phyloP scores from a whole-genome alignment of 371 early-diverging fungal genomes.

The Basidiobolus meristosporus region DNA sequence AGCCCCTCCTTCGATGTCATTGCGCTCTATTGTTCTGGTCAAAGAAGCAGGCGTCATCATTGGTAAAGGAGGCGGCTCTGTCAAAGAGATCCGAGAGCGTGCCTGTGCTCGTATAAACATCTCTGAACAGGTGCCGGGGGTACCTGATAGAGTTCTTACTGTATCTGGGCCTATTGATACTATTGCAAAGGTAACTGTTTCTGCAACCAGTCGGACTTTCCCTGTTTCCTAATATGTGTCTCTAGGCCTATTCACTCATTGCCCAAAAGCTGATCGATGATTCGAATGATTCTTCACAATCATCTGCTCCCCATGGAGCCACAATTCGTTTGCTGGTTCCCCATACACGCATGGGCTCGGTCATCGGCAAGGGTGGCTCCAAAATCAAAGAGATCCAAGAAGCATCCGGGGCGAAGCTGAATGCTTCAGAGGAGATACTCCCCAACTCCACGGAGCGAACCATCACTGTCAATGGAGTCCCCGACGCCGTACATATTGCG shows the following conservation, averaged over 20 bases:
- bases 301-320: slow-evolving; percentile 13
- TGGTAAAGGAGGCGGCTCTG: slow-evolving; percentile 74
- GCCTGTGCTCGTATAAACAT: slow-evolving; percentile 72
- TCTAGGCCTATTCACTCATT: slow-evolving; percentile 47
- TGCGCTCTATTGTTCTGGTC: slow-evolving; percentile 71
- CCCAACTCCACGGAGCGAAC: slow-evolving; percentile 66
- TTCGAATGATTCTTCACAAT: slow-evolving; percentile 12
- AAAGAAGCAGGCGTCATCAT: slow-evolving; percentile 90
- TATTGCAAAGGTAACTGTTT: slow-evolving; percentile 9
- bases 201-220: not conserved
- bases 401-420: slow-evolving; percentile 58
- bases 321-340: slow-evolving; percentile 54
- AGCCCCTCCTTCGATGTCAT: no score
- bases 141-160: slow-evolving; percentile 69
- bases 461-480: slow-evolving; percentile 66
- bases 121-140: slow-evolving; percentile 65
- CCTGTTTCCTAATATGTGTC: not conserved
- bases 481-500: slow-evolving; percentile 62
- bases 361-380: slow-evolving; percentile 79
- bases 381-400: slow-evolving; percentile 81
- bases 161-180: slow-evolving; percentile 55
- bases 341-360: slow-evolving; percentile 60
- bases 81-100: slow-evolving; percentile 58
- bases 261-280: slow-evolving; percentile 43
- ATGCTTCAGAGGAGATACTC: slow-evolving; percentile 56